A percentile compares a stretch with the other conserved stretches of the same genome.
phyloP scores from a whole-genome alignment of 2,329 filamentous ascomycete species.

The Pyrenochaeta sp. region DNA sequence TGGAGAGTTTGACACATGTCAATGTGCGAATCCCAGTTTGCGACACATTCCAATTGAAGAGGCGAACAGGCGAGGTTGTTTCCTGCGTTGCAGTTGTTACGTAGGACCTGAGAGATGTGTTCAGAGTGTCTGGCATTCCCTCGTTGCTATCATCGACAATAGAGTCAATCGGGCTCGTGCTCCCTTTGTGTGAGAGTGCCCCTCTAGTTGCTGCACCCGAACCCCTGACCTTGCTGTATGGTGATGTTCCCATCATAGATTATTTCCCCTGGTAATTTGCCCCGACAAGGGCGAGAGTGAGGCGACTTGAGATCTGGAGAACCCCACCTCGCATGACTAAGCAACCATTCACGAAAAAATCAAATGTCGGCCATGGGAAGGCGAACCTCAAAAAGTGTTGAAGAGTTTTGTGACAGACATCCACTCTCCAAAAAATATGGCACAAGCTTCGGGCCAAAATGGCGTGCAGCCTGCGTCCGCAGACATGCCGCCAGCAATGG shows the following conservation, averaged over 20 bases:
- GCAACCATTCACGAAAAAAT: conserved; percentile 27
- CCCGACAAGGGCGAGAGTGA: conserved; percentile 11
- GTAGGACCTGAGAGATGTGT: not conserved
- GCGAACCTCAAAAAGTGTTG: not conserved
- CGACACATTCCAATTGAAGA: not conserved
- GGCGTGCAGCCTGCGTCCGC: conserved; percentile 44
- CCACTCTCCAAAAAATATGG: conserved; percentile 20
- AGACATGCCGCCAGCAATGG: conserved; percentile 66
- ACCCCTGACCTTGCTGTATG: not conserved
- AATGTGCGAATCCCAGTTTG: not conserved
- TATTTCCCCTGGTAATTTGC: not conserved
- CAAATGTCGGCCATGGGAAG: conserved; percentile 6
- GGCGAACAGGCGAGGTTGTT: not conserved
- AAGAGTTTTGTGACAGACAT: not conserved
- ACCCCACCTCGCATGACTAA: conserved; percentile 33
- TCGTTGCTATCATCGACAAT: not conserved
- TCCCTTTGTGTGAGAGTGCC: not conserved
- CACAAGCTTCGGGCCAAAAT: conserved; percentile 20
- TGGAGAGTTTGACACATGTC: not conserved
- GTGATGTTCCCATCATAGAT: not conserved
- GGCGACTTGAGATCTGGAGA: not conserved
- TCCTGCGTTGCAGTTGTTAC: not conserved
- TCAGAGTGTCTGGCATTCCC: not conserved
- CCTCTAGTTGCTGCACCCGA: not conserved
- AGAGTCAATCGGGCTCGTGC: not conserved